Percentiles rank a stretch among this genome's conserved stretches.
These are phyloP conservation scores for Astrephomene gubernaculifera DNA, from an alignment of 139 green algal species.

Conservation along the genomic window DNA sequence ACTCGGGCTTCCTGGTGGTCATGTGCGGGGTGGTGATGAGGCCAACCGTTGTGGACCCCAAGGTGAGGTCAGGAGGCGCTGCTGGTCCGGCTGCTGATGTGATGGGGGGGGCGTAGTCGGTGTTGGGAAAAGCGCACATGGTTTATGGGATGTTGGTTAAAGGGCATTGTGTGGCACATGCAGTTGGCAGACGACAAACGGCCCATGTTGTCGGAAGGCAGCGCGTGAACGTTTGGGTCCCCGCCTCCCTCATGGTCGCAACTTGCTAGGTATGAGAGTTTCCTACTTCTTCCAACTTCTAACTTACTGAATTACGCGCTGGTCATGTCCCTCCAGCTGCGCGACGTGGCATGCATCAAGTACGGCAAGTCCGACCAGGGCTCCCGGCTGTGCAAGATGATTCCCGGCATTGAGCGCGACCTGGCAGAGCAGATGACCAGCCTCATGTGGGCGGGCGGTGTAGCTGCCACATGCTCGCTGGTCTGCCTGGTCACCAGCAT, in stretches of 20 bases:
- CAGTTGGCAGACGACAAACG: no score
- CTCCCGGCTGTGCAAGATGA: slow-evolving; percentile 57
- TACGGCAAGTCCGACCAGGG: slow-evolving; percentile 29
- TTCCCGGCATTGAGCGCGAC: slow-evolving; percentile 53
- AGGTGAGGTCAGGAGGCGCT: slow-evolving; percentile 7
- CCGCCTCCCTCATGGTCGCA: no score
- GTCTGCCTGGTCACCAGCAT: not conserved
- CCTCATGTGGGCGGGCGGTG: slow-evolving; percentile 24
- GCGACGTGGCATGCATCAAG: slow-evolving; percentile 43
- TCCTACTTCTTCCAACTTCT: no score
- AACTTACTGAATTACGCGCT: no score
- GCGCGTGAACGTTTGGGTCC: no score
- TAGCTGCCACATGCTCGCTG: slow-evolving; percentile 7
- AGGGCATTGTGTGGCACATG: no score
- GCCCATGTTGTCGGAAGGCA: no score
- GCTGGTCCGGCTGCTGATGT: no score
- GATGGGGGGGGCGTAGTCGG: not conserved
- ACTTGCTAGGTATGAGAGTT: no score
- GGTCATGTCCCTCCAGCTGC: slow-evolving; percentile 48
- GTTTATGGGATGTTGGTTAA: no score
- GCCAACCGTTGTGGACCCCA: slow-evolving; percentile 28
- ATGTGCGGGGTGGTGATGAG: not conserved
- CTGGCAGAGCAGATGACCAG: slow-evolving; percentile 35
- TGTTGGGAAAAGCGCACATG: not conserved
- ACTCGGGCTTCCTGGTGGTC: slow-evolving; percentile 33